phyloP scores from a whole-genome alignment of 495 filamentous ascomycete genomes.

The Penicillium steckii region DNA sequence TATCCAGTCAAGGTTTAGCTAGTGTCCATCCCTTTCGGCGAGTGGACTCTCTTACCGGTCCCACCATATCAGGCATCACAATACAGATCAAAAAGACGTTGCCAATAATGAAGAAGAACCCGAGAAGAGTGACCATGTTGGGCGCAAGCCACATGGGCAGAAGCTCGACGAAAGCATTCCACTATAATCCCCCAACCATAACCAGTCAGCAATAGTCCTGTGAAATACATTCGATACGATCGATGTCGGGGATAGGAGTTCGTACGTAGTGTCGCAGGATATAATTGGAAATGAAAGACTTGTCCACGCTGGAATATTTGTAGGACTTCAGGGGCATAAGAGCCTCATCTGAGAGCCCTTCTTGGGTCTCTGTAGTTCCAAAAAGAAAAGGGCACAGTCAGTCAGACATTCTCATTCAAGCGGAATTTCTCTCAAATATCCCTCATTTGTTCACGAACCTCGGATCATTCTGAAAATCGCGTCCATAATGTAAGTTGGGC shows the following conservation, averaged over 20 bases:
- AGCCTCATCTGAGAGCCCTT: conserved; percentile 66
- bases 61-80: conserved; percentile 86
- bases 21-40: neutral
- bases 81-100: conserved; percentile 81
- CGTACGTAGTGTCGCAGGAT: conserved; percentile 93
- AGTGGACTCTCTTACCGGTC: conserved; percentile 62
- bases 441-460: conserved; percentile 27
- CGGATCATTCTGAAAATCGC: conserved; percentile 42
- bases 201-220: neutral
- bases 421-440: neutral
- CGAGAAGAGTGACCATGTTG: conserved; percentile 94
- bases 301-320: conserved; percentile 96
- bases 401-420: conserved; percentile 1
- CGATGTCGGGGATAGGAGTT: conserved; percentile 4
- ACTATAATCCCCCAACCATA: conserved; percentile 54
- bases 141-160: conserved; percentile 94
- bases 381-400: conserved; percentile 12
- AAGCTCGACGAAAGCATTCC: conserved; percentile 94
- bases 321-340: conserved; percentile 86
- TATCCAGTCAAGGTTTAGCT: conserved; percentile 33
- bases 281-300: conserved; percentile 90
- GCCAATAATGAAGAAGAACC: conserved; percentile 88
- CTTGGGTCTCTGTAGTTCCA: conserved; percentile 44
- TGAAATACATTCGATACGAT: neutral
- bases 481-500: conserved; percentile 31